These are phyloP conservation scores for Scedosporium aurantiacum DNA, from an alignment of 2,329 filamentous ascomycete genomes.

Conservation along the genomic window DNA sequence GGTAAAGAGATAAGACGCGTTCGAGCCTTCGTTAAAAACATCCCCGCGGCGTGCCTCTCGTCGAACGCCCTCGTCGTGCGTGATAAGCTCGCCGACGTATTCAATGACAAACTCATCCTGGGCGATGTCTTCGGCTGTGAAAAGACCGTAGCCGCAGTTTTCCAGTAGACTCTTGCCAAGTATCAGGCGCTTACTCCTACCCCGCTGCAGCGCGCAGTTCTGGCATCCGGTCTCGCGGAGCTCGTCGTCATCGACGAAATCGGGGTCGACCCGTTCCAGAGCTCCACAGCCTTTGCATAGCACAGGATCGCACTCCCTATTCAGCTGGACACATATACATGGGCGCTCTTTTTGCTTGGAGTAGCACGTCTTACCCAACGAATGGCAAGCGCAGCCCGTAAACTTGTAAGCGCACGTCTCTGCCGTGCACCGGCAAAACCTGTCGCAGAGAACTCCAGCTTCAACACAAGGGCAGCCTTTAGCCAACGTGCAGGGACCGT, in stretches of 20 bases:
- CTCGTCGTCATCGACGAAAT: conserved; percentile 48
- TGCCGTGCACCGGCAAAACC: conserved; percentile 54
- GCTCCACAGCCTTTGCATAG: conserved; percentile 64
- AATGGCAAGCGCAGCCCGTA: conserved; percentile 54
- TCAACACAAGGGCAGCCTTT: conserved; percentile 52
- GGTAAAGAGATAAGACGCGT: conserved; percentile 55
- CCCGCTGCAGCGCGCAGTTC: conserved; percentile 63
- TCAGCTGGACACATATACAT: conserved; percentile 62
- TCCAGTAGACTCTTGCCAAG: conserved; percentile 60
- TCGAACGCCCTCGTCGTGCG: conserved; percentile 56
- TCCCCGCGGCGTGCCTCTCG: conserved; percentile 51
- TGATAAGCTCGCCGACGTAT: conserved; percentile 70
- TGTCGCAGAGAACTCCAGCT: conserved; percentile 57
- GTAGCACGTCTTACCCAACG: conserved; percentile 46
- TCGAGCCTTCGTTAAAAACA: conserved; percentile 42
- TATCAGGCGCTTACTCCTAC: conserved; percentile 51
- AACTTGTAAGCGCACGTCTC: conserved; percentile 52
- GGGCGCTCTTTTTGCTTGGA: conserved; percentile 43
- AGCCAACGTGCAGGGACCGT: conserved; percentile 50
- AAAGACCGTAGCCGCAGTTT: conserved; percentile 63
- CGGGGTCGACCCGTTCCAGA: conserved; percentile 54
- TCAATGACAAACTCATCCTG: conserved; percentile 68
- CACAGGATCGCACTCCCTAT: conserved; percentile 71
- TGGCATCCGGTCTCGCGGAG: conserved; percentile 52
- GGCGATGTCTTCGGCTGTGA: conserved; percentile 55